phyloP scores from a whole-genome alignment of 805 yeast species.

The Starmera dryadoides region DNA sequence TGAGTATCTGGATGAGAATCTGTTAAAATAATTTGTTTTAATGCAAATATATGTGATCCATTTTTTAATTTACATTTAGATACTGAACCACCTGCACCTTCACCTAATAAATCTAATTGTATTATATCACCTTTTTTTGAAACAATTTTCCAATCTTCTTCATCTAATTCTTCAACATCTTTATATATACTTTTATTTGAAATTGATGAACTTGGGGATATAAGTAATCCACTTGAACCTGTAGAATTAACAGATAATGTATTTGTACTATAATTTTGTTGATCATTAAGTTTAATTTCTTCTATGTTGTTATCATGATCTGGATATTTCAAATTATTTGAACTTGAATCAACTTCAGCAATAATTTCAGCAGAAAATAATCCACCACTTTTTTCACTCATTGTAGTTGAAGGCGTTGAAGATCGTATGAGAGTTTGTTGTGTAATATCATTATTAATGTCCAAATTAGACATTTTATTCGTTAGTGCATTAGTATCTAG shows the following conservation, averaged over 20 bases:
- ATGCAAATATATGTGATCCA: slow-evolving; percentile 69
- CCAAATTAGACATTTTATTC: slow-evolving; percentile 11
- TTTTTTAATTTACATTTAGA: slow-evolving; percentile 61
- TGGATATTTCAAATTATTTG: too few relatives aligned
- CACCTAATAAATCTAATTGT: slow-evolving; percentile 73
- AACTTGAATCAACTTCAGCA: slow-evolving; percentile 16
- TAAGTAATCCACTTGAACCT: not conserved
- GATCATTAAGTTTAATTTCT: not conserved
- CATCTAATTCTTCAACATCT: slow-evolving; percentile 53
- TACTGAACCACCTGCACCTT: slow-evolving; percentile 93
- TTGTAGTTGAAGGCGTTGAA: slow-evolving; percentile 24
- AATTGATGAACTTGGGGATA: not conserved
- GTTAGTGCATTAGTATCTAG: slow-evolving; percentile 10
- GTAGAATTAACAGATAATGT: not conserved
- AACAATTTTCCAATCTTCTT: slow-evolving; percentile 65
- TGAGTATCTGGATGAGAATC: slow-evolving; percentile 71
- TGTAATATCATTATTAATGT: slow-evolving; percentile 8
- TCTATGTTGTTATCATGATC: not conserved
- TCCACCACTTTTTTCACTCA: slow-evolving; percentile 18
- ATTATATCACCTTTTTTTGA: slow-evolving; percentile 54
- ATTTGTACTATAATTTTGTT: not conserved
- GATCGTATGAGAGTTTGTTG: slow-evolving; percentile 1
- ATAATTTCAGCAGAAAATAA: slow-evolving; percentile 24
- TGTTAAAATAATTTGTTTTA: slow-evolving; percentile 45
- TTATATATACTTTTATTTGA: slow-evolving; percentile 7